Conservation (phyloP, 768 basidiomycete genomes). For the Termitomyces sp. region DNA sequence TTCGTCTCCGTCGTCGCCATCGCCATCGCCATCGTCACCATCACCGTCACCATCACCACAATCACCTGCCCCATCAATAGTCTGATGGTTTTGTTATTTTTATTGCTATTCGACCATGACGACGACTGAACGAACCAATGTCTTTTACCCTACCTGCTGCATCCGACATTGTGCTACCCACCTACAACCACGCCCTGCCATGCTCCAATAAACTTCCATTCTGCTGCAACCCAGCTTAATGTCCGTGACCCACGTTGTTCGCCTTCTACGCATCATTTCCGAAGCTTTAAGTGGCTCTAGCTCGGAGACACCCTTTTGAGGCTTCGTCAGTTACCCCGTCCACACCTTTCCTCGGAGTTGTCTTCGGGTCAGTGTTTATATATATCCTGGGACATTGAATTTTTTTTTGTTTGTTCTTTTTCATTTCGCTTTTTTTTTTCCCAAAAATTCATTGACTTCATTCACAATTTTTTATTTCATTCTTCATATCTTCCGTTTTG, state of each 20-base stretch:
- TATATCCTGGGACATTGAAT: conserved; percentile 8
- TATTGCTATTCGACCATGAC: conserved; percentile 14
- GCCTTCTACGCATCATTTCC: not conserved
- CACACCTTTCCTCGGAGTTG: conserved; percentile 3
- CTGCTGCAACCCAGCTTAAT: conserved; percentile 5
- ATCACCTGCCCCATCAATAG: conserved; percentile 14
- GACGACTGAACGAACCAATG: conserved; percentile 6
- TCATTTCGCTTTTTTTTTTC: not conserved
- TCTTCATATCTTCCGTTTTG: not conserved
- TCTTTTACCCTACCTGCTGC: not conserved
- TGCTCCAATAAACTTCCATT: conserved; percentile 2
- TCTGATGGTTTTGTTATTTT: conserved; percentile 17
- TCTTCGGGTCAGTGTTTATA: not conserved
- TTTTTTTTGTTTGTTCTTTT: not conserved
- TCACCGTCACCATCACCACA: conserved; percentile 1
- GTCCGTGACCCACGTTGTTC: conserved; percentile 7
- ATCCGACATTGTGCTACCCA: conserved; percentile 5
- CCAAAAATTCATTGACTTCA: not conserved
- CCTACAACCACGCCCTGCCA: conserved; percentile 4
- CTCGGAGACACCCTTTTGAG: not conserved
- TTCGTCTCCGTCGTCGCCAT: not conserved
- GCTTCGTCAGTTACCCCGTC: not conserved
- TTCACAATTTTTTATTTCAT: not conserved
- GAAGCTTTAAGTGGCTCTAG: conserved; percentile 3
- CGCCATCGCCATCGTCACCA: conserved; percentile 4